These are phyloP conservation scores for Trichophyton simii DNA, from an alignment of 2,329 filamentous ascomycete genomes.

Conservation along the genomic window DNA sequence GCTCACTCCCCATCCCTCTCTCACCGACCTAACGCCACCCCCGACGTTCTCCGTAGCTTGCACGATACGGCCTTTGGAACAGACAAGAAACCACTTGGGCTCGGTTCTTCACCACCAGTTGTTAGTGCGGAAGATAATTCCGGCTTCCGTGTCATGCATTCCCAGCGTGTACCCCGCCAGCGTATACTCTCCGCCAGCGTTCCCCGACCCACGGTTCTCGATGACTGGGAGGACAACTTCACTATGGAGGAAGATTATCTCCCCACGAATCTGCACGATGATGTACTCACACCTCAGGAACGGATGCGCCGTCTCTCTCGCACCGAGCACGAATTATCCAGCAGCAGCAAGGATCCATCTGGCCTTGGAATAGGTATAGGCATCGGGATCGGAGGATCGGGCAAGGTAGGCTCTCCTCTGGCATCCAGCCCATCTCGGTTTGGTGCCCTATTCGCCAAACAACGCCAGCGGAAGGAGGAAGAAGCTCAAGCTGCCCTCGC, in stretches of 20 bases:
- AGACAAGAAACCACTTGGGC: slow-evolving; percentile 50
- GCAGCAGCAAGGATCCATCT: slow-evolving; percentile 36
- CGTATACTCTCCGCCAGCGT: slow-evolving; percentile 51
- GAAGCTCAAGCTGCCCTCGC: slow-evolving; percentile 37
- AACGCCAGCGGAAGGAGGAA: slow-evolving; percentile 40
- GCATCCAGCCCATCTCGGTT: slow-evolving; percentile 52
- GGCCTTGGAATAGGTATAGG: slow-evolving; percentile 24
- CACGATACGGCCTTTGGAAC: slow-evolving; percentile 56
- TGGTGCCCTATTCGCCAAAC: slow-evolving; percentile 45
- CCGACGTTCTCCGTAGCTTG: slow-evolving; percentile 48
- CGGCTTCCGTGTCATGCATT: slow-evolving; percentile 52
- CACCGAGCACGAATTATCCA: slow-evolving; percentile 41
- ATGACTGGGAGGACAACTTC: slow-evolving; percentile 54
- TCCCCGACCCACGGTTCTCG: slow-evolving; percentile 38
- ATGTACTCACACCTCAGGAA: slow-evolving; percentile 51
- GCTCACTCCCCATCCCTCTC: slow-evolving; percentile 58
- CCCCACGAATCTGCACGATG: slow-evolving; percentile 54
- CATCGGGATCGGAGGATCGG: slow-evolving; percentile 32
- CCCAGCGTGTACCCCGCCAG: slow-evolving; percentile 50
- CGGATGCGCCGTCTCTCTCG: slow-evolving; percentile 48
- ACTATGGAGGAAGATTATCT: slow-evolving; percentile 83
- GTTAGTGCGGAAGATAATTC: slow-evolving; percentile 52
- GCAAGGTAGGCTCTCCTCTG: slow-evolving; percentile 43
- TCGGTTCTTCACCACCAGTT: slow-evolving; percentile 48
- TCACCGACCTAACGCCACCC: slow-evolving; percentile 51